Percentiles rank a stretch among this genome's conserved stretches.
These are phyloP conservation scores for Lasiosphaeris hirsuta DNA, from an alignment of 495 filamentous ascomycete genomes.

Conservation along the genomic window DNA sequence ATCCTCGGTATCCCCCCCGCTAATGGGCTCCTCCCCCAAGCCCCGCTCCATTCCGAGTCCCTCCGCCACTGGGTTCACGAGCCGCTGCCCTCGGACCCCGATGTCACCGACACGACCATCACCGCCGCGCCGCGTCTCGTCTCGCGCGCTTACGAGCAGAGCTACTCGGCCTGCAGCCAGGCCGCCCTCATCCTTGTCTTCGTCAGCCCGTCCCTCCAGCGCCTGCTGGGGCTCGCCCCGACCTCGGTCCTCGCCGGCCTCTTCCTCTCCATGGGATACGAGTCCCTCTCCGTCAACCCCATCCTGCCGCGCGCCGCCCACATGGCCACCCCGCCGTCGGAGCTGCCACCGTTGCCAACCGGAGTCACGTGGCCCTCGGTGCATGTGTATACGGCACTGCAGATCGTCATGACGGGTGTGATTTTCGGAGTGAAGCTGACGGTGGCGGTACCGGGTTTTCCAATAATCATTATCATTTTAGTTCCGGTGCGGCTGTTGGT, in stretches of 20 bases:
- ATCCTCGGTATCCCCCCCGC: constrained; percentile 68
- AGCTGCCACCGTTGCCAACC: constrained; percentile 56
- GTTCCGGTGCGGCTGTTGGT: constrained; percentile 60
- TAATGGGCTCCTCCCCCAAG: constrained; percentile 67
- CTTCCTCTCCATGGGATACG: constrained; percentile 73
- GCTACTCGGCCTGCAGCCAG: constrained; percentile 64
- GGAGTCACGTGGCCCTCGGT: constrained; percentile 52
- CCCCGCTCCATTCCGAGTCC: constrained; percentile 66
- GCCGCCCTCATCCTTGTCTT: constrained; percentile 60
- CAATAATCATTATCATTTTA: constrained; percentile 62
- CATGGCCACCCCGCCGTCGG: constrained; percentile 60
- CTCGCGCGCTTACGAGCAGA: constrained; percentile 62
- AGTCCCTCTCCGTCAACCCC: constrained; percentile 65
- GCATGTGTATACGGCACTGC: constrained; percentile 60
- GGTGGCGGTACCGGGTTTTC: constrained; percentile 61
- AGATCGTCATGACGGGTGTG: constrained; percentile 57
- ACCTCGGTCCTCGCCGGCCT: constrained; percentile 66
- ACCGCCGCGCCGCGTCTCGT: constrained; percentile 11
- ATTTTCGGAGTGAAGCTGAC: constrained; percentile 67
- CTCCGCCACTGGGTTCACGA: constrained; percentile 55
- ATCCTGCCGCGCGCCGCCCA: constrained; percentile 63
- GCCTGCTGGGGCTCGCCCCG: constrained; percentile 64
- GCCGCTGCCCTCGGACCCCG: background rate
- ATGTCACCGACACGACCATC: background rate
- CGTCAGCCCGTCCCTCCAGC: constrained; percentile 64